A percentile compares a stretch with the other conserved stretches of the same genome.
These are phyloP conservation scores for Apophysomyces elegans DNA, from an alignment of 371 early-diverging fungal species.

Conservation along the genomic window DNA sequence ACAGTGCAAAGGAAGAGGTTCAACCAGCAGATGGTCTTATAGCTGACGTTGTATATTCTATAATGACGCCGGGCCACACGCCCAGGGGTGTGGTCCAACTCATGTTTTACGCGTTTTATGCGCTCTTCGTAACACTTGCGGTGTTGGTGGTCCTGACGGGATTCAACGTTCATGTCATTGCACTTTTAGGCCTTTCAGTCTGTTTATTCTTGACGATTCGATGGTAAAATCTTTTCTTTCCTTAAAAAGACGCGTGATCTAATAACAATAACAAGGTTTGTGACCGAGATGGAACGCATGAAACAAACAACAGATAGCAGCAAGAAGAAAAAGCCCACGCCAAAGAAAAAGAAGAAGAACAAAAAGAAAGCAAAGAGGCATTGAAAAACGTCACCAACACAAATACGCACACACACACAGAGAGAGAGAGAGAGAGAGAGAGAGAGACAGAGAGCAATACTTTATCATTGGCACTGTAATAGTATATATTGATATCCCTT, in stretches of 20 bases:
- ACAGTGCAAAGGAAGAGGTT: conserved; percentile 1
- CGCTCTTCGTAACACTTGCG: conserved; percentile 54
- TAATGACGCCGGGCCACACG: conserved; percentile 68
- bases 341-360: not conserved
- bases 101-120: conserved; percentile 64
- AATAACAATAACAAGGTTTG: conserved; percentile 21
- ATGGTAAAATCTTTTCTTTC: conserved; percentile 43
- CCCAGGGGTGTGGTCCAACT: conserved; percentile 52
- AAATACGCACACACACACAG: too few species aligned
- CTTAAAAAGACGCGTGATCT: too few species aligned
- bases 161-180: conserved; percentile 59
- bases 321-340: not conserved
- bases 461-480: too few species aligned
- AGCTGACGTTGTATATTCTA: conserved; percentile 47
- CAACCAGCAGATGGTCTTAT: conserved; percentile 25
- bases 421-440: too few species aligned
- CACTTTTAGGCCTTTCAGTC: conserved; percentile 50
- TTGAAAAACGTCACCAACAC: not conserved
- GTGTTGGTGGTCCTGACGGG: conserved; percentile 47
- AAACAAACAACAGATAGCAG: not conserved
- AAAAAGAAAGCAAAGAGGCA: conserved; percentile 9
- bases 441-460: too few species aligned
- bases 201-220: conserved; percentile 58
- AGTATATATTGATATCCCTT: not conserved
- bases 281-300: conserved; percentile 26